Conservation (phyloP, 176 grass and related monocot genomes). For the Poa pratensis region DNA sequence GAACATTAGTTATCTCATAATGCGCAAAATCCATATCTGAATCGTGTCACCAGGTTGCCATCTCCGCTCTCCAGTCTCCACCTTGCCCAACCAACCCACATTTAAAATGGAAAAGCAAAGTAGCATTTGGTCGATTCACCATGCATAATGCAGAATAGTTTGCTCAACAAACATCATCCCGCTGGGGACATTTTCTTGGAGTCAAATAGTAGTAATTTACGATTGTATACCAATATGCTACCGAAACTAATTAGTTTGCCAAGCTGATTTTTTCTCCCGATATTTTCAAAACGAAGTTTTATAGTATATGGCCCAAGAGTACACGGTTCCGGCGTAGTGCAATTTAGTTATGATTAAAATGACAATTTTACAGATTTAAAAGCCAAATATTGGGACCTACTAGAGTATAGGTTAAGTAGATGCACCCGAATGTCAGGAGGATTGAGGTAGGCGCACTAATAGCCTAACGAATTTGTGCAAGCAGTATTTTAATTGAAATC, state of each 20-base stretch:
- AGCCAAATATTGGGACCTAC: background rate
- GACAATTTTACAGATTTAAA: background rate
- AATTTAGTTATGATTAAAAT: background rate
- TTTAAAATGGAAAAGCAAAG: slow-evolving; percentile 30
- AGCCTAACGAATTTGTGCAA: slow-evolving; percentile 8
- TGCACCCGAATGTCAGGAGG: slow-evolving; percentile 15
- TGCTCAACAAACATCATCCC: background rate
- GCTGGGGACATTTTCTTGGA: background rate
- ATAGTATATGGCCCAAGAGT: background rate
- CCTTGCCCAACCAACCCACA: slow-evolving; percentile 36
- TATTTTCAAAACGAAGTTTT: background rate
- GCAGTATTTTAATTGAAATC: slow-evolving; percentile 11
- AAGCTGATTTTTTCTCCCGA: background rate
- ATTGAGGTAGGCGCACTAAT: slow-evolving; percentile 40
- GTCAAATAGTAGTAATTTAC: background rate
- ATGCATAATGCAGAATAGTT: slow-evolving; percentile 6
- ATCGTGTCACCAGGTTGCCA: slow-evolving; percentile 28
- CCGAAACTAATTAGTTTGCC: background rate
- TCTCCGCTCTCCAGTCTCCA: slow-evolving; percentile 33
- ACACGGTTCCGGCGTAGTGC: background rate
- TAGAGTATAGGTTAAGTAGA: slow-evolving; percentile 11
- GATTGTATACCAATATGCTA: background rate
- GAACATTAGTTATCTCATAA: slow-evolving; percentile 2
- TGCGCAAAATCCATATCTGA: slow-evolving; percentile 20
- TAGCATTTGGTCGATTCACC: slow-evolving; percentile 19